Evolutionary conservation across 352 stramenopile genomes (phyloP).

Genomic region (Phytophthora syringae): DNA sequence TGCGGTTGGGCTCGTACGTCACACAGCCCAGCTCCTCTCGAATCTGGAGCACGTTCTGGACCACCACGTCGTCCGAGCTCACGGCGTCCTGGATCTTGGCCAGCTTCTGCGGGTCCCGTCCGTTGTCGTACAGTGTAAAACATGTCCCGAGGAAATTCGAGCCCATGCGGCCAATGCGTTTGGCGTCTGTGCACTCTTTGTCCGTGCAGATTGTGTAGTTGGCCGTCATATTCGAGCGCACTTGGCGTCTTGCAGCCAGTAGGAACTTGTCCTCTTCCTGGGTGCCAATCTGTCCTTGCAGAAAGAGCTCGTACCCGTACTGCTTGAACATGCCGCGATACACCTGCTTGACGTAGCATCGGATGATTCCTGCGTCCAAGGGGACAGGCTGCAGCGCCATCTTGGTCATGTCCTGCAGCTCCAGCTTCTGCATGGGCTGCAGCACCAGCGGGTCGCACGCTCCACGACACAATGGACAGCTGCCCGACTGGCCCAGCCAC

Average conservation of each 20-base stretch:
- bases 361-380: constrained; percentile 85
- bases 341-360: constrained; percentile 89
- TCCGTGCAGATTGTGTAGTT: constrained; percentile 90
- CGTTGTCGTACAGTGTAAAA: constrained; percentile 90
- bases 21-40: constrained; percentile 86
- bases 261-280: constrained; percentile 87
- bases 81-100: constrained; percentile 88
- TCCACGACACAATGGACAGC: constrained; percentile 82
- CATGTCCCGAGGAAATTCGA: constrained; percentile 89
- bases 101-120: constrained; percentile 88
- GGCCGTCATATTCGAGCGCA: constrained; percentile 90
- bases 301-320: constrained; percentile 86
- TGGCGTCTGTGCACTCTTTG: constrained; percentile 73
- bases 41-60: constrained; percentile 88
- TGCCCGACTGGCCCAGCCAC: constrained; percentile 85
- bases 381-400: constrained; percentile 80
- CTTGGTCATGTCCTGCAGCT: constrained; percentile 83
- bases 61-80: constrained; percentile 65
- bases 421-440: constrained; percentile 84
- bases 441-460: constrained; percentile 83
- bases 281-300: constrained; percentile 85
- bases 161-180: constrained; percentile 88
- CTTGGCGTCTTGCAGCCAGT: constrained; percentile 74
- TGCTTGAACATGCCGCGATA: constrained; percentile 90
- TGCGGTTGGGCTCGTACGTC: constrained; percentile 89